A percentile compares a stretch with the other conserved stretches of the same genome.
Evolutionary conservation across 179 eudicot genomes (phyloP).

Genomic region (Beta corolliflora): DNA sequence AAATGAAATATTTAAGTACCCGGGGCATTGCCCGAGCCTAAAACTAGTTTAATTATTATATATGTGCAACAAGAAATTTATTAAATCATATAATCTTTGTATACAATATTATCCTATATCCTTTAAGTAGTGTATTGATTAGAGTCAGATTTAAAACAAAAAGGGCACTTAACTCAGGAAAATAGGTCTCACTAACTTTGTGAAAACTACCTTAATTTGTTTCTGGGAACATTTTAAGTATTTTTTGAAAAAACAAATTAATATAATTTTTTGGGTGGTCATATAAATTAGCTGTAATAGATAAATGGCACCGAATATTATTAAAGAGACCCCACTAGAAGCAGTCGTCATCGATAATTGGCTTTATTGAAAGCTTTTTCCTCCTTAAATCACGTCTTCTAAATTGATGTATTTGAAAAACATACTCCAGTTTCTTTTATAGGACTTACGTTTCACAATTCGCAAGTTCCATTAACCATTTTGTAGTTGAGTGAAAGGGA

Average conservation of each 20-base stretch:
- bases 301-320: constrained; percentile 14
- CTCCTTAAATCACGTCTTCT: background rate
- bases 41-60: too few species aligned
- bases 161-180: too few species aligned
- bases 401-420: background rate
- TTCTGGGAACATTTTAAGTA: too few species aligned
- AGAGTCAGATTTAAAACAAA: too few species aligned
- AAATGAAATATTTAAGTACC: too few species aligned
- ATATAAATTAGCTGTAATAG: background rate
- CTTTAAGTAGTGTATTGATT: too few species aligned
- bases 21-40: too few species aligned
- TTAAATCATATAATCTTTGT: too few species aligned
- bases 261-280: background rate
- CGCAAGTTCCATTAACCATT: background rate
- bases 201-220: too few species aligned
- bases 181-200: too few species aligned
- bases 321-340: background rate
- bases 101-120: too few species aligned
- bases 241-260: background rate
- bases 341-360: background rate
- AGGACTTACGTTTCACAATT: background rate
- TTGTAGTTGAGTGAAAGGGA: constrained; percentile 9
- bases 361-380: background rate
- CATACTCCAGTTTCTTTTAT: background rate
- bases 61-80: too few species aligned